Evolutionary conservation across 2,329 filamentous ascomycete species (phyloP).

Genomic region (Xylariaceae sp.): DNA sequence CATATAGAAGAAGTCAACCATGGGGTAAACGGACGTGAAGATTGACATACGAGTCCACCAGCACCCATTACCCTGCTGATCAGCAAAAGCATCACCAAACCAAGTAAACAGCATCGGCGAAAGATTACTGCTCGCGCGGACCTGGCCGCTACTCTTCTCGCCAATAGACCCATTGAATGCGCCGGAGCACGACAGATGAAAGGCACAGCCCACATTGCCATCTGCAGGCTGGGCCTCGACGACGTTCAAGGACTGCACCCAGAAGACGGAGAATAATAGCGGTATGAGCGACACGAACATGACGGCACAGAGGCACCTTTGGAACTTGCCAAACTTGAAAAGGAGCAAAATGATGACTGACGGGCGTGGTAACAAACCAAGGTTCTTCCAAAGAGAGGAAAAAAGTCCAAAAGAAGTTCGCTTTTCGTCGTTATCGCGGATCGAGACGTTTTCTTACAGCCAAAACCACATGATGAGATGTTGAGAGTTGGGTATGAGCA

Average conservation of each 20-base stretch:
- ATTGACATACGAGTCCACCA: conserved; percentile 50
- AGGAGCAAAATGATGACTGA: conserved; percentile 13
- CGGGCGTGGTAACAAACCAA: too few species aligned
- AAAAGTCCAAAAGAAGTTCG: conserved; percentile 3
- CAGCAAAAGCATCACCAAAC: conserved; percentile 49
- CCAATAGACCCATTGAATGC: conserved; percentile 49
- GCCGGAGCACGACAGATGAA: conserved; percentile 47
- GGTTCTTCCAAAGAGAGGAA: conserved; percentile 9
- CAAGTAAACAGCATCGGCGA: conserved; percentile 49
- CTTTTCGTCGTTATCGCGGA: background rate
- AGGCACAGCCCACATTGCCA: conserved; percentile 46
- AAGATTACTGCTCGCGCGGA: conserved; percentile 49
- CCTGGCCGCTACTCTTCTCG: conserved; percentile 58
- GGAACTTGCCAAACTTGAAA: conserved; percentile 4
- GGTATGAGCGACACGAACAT: conserved; percentile 24
- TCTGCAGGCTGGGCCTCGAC: conserved; percentile 34
- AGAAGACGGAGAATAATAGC: conserved; percentile 16
- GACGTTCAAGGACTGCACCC: conserved; percentile 18
- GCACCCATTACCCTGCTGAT: conserved; percentile 53
- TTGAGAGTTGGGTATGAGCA: background rate
- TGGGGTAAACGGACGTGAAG: background rate
- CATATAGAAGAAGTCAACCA: background rate
- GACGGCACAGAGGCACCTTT: conserved; percentile 18
- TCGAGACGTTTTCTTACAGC: conserved; percentile 1
- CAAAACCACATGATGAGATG: conserved; percentile 8